Conservation (phyloP, 495 filamentous ascomycete species). For the Copromyces sp. region DNA sequence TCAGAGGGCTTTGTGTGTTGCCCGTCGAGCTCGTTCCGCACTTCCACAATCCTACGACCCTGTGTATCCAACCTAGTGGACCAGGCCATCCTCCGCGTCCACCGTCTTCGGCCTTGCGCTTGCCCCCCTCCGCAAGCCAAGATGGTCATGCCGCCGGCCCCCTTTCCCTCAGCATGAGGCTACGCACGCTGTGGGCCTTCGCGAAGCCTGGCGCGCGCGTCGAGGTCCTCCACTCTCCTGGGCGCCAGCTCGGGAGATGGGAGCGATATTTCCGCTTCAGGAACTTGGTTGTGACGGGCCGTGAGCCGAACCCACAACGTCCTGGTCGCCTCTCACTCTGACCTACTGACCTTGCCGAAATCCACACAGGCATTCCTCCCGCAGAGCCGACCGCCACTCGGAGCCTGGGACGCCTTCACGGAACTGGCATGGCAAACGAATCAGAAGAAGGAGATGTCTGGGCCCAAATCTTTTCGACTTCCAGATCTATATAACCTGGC, state of each 20-base stretch:
- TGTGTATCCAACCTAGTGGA: slow-evolving; percentile 4
- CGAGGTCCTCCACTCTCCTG: neutral
- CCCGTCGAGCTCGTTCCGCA: slow-evolving; percentile 2
- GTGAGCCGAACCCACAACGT: slow-evolving; percentile 14
- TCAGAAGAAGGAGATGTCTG: neutral
- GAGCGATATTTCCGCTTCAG: slow-evolving; percentile 4
- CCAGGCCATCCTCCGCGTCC: neutral
- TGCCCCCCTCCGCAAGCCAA: neutral
- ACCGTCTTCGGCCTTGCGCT: neutral
- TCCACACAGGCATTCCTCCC: neutral
- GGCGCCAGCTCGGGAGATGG: neutral
- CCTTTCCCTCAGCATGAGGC: slow-evolving; percentile 6
- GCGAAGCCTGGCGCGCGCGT: neutral
- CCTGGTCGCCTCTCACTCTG: neutral
- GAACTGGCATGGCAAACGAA: slow-evolving; percentile 1
- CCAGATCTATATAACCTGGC: slow-evolving; percentile 17
- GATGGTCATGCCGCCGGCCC: neutral
- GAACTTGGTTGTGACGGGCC: slow-evolving; percentile 16
- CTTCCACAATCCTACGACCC: neutral
- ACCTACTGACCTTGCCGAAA: slow-evolving; percentile 1
- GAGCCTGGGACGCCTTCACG: slow-evolving; percentile 6
- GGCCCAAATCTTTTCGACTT: neutral
- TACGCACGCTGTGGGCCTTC: slow-evolving; percentile 5
- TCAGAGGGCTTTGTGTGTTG: slow-evolving; percentile 13
- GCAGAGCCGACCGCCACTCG: slow-evolving; percentile 6